These are phyloP conservation scores for Brasenia schreberi DNA, from an alignment of 164 flowering plant species.

Conservation along the genomic window DNA sequence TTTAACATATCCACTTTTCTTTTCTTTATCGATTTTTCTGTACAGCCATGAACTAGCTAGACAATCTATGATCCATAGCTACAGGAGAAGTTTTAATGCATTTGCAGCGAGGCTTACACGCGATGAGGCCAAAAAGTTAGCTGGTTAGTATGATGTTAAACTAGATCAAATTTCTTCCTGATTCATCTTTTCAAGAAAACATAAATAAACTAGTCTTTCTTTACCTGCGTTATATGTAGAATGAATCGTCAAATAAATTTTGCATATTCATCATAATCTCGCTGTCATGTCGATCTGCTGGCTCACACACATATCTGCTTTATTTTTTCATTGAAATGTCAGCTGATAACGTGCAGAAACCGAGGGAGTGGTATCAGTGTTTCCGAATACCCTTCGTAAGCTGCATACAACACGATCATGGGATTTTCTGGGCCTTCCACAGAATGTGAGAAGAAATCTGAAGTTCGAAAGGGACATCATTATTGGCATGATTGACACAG, in stretches of 20 bases:
- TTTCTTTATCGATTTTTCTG: not conserved
- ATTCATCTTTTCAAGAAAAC: no score
- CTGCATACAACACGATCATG: slow-evolving; percentile 17
- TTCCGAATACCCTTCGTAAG: slow-evolving; percentile 21
- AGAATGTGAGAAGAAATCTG: slow-evolving; percentile 1
- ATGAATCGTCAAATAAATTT: no score
- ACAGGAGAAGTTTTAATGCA: slow-evolving; percentile 43
- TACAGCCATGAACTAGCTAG: slow-evolving; percentile 7
- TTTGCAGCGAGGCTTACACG: slow-evolving; percentile 33
- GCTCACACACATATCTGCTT: no score
- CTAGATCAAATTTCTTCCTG: not conserved
- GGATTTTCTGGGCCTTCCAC: slow-evolving; percentile 10
- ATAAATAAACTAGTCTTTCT: no score
- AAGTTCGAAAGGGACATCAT: slow-evolving; percentile 8
- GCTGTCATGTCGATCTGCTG: no score
- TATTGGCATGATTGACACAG: slow-evolving; percentile 12
- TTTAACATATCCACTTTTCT: no score
- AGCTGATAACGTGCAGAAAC: slow-evolving; percentile 20
- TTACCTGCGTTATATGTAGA: no score
- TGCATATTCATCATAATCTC: no score
- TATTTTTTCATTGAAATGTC: no score
- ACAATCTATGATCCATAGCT: slow-evolving; percentile 22
- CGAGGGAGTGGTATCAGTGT: slow-evolving; percentile 52
- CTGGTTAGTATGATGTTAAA: not conserved
- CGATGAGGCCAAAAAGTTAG: slow-evolving; percentile 10